Base-by-base conservation (phyloP, 140 eudicot species). In the Bidens hawaiensis region DNA sequence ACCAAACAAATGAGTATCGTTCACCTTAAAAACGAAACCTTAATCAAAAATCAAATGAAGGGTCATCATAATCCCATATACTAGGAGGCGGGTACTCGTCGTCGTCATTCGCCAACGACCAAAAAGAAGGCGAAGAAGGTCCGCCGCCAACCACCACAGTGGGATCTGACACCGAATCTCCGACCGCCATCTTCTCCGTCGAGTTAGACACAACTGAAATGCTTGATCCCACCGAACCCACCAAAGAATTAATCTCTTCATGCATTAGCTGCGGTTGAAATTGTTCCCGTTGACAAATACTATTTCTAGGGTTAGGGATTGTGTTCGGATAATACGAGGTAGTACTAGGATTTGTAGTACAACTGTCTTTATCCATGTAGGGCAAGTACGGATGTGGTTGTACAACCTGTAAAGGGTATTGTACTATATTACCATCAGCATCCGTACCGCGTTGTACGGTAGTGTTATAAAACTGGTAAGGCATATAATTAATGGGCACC, bases 11-110 rank as follows among this genome's bases (percentile, higher is more conserved):
- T 23, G 19, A 33, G n/a, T n/a, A 53, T 40, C 42, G n/a, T 28
- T 17, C 45, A 12, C 15, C 40, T 12, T 0, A 10, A 68, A 54
- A 2, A 15, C 17, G 23, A 17, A 2, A n/a, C n/a, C n/a, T n/a
- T n/a, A n/a, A n/a, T n/a, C n/a, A n/a, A n/a, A 79, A 79, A 68
- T 83, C 87, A 56, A 81, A 80, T 7, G 82, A 83, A 4, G 96
- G 94, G 69, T 87, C 87, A 7, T 79, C 86, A 38, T 84, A 81
- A 45, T 87, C 94, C 96, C 96, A 87, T 31, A 87, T 73, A 48
- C 82, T 77, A 12, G 83, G 73, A 19, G 80, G 72, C 1, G 85
- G 79, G 24, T 84, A 83, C 67, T 81, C 88, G 31, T 87, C n/a
- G n/a, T n/a, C 94, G 17, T 84, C 89, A 58, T 79, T 52, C 5